Evolutionary conservation across 1,284 basidiomycete species (phyloP), one percentile per base, ranked within the genome.

Genomic region (Veloboletus limbatus): DNA sequence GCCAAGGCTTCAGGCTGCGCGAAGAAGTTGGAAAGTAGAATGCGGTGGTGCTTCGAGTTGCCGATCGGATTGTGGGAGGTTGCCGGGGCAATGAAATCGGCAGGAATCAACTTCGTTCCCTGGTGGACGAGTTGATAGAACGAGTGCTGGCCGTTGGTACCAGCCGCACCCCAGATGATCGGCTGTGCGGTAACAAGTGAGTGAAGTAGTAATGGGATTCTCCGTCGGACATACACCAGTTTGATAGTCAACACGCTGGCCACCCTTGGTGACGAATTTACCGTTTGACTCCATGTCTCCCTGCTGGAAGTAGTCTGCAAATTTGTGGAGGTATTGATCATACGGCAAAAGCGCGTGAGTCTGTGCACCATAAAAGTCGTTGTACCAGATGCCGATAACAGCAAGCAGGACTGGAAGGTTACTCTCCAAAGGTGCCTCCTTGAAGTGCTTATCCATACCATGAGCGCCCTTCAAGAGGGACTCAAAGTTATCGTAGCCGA

Each of bases 251-350:
- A 99, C 96, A 43, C 89, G 86, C 54, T 92, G 77, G 17, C 95
- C 96, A 56, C 83, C 78, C 75, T 98, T 99, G 60, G 95, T 97
- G 55, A 97, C 79, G 51, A 83, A 91, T 77, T 99, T 99, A 52
- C 96, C 96, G 70, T 99, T 98, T 18, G 93, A 97, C 73, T 99
- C 96, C 96, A 99, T 99, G 71, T 99, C 96, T 37, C 95, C 95
- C 75, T 99, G 96, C 71, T 99, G 96, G 90, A 99, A 99, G 78
- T 99, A 99, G 72, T 98, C 96, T 46, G 96, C 96, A 65, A 99
- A 99, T 71, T 97, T 97, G 81, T 97, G 91, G 59, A 99, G 75
- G 73, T 99, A 99, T 69, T 99, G 96, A 71, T 99, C 97, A 66
- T 99, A 99, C 4, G 96, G 95, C 26, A 99, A 77, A 38, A 99